Conservation (phyloP, 768 basidiomycete species). For the Trametes elegans region DNA sequence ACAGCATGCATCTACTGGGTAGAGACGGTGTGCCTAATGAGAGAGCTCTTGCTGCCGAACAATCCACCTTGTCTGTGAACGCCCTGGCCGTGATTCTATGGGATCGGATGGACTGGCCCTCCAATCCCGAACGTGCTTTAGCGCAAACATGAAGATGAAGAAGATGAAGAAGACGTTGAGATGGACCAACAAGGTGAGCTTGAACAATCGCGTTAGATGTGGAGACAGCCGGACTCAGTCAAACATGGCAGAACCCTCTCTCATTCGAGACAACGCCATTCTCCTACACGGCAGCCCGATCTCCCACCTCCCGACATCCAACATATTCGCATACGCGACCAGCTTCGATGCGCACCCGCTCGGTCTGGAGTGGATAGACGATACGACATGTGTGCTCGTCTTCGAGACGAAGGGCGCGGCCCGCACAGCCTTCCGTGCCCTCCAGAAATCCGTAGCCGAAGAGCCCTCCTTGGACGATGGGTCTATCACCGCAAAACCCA, state of each 20-base stretch:
- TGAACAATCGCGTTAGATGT: neutral
- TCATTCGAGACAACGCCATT: constrained; percentile 62
- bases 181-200: constrained; percentile 24
- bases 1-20: constrained; percentile 37
- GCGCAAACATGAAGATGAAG: constrained; percentile 49
- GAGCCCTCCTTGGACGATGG: constrained; percentile 51
- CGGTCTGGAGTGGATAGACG: constrained; percentile 84
- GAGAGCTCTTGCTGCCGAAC: constrained; percentile 23
- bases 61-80: constrained; percentile 2
- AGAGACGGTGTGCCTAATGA: constrained; percentile 44
- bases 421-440: constrained; percentile 44
- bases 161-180: constrained; percentile 30
- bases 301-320: constrained; percentile 67
- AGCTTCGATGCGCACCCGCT: constrained; percentile 75
- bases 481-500: constrained; percentile 59
- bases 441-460: constrained; percentile 53
- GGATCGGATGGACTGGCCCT: neutral
- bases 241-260: constrained; percentile 37
- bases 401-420: constrained; percentile 59
- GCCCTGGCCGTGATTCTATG: neutral
- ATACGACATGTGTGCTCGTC: constrained; percentile 77
- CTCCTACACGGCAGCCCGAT: constrained; percentile 74
- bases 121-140: constrained; percentile 24
- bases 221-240: neutral
- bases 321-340: constrained; percentile 79